Evolutionary conservation across 345 rosid genomes (phyloP), one percentile per base, ranked within the genome.

Genomic region (Brassica rapa): DNA sequence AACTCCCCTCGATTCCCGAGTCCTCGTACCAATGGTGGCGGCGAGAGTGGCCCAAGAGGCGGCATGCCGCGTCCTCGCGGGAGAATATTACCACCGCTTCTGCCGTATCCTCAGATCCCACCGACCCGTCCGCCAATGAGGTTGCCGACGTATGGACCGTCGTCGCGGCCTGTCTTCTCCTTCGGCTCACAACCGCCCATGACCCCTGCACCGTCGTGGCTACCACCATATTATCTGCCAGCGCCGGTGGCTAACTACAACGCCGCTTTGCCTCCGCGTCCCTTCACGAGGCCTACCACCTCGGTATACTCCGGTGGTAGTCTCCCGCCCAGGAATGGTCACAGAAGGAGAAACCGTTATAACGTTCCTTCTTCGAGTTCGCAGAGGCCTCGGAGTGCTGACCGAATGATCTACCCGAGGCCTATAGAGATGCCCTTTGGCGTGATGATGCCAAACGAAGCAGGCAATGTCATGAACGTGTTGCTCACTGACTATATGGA

Each of bases 61-160:
- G 92, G 87, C n/a, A 83, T 87, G 25, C 88, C 92, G 16, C 94
- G 93, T 25, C 84, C 93, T 3, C 88, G 86, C 66, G 90, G 89
- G n/a, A 85, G 82, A 75, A 88, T 84, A 76, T 81, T 86, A 74
- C 92, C 96, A 23, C 93, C 89, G 55, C 77, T 86, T 75, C 86
- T 91, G 1, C 93, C 91, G 0, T n/a, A 51, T 51, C 56, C 56
- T 51, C 88, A 85, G 85, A 85, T 86, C 88, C 90, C 86, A 4
- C 24, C 33, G 32, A 87, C 73, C 77, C 92, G 75, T 81, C 91
- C 83, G 71, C 49, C 82, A 70, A 14, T 8, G n/a, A 85, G 88
- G 77, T 76, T 84, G 0, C 85, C 86, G 39, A 4, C 4, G 56
- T 51, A 51, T 51, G 21, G 2, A 60, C 92, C 98, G 0, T 73